phyloP scores from a whole-genome alignment of 2,329 filamentous ascomycete species.

The Colletotrichum viniferum region DNA sequence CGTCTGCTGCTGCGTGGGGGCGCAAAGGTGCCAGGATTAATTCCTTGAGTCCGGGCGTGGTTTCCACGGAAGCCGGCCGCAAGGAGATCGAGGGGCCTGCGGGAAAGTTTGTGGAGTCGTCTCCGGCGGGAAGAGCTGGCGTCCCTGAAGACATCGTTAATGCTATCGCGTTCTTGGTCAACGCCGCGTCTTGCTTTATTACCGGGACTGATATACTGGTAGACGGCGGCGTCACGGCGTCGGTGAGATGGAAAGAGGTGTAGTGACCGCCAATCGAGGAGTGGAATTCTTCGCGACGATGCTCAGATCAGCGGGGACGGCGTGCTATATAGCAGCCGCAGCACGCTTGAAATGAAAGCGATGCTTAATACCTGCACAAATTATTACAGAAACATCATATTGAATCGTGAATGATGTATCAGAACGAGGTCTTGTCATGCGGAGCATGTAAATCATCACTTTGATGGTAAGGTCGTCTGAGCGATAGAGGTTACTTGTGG shows the following conservation, averaged over 20 bases:
- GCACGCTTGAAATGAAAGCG: background rate
- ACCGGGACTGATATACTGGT: background rate
- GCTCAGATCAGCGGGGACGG: background rate
- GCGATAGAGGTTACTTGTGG: background rate
- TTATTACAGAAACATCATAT: background rate
- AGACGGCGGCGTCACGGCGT: background rate
- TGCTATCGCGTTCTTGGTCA: background rate
- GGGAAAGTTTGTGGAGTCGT: background rate
- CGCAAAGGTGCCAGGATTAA: background rate
- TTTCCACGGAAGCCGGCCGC: background rate
- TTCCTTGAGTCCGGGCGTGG: background rate
- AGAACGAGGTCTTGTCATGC: background rate
- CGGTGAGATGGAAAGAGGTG: background rate
- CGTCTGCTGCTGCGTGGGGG: background rate
- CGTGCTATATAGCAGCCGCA: too few species aligned
- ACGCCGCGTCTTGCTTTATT: background rate
- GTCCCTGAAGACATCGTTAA: background rate
- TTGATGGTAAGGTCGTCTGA: background rate
- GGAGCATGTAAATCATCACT: background rate
- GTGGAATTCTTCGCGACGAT: accelerated
- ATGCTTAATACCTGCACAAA: background rate
- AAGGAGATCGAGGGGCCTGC: background rate
- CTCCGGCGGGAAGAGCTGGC: background rate
- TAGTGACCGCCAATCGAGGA: background rate
- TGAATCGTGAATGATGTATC: background rate